Evolutionary conservation across 2,329 filamentous ascomycete genomes (phyloP).

Genomic region (Penicillium glabrum): DNA sequence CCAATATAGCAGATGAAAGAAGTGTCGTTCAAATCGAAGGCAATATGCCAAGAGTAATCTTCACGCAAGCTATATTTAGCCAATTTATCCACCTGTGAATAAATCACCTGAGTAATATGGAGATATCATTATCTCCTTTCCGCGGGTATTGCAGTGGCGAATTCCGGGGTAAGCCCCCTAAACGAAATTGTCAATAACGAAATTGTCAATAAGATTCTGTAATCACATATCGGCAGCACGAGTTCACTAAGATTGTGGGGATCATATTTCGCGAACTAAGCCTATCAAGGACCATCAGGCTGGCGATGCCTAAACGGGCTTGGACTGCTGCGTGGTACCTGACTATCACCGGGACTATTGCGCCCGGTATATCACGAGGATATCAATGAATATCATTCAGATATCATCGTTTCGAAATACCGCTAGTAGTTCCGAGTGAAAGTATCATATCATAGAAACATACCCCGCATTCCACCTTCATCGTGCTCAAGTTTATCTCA

Average conservation of each 20-base stretch:
- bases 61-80: not conserved
- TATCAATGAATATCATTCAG: not conserved
- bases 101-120: not conserved
- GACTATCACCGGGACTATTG: conserved; percentile 8
- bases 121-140: not conserved
- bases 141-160: not conserved
- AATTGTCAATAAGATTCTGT: not conserved
- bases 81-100: not conserved
- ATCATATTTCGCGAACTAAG: not conserved
- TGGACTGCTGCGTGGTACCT: conserved; percentile 10
- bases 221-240: not conserved
- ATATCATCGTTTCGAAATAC: not conserved
- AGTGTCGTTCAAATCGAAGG: not conserved
- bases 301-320: conserved; percentile 8
- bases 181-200: not conserved
- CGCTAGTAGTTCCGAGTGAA: not conserved
- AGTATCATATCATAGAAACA: conserved; percentile 3
- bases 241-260: not conserved
- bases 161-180: not conserved
- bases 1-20: not conserved
- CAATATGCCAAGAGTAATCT: not conserved
- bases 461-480: conserved; percentile 9
- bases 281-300: conserved; percentile 1
- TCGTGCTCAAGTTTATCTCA: conserved; percentile 1
- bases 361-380: not conserved